Evolutionary conservation across 75 land plant genomes (phyloP).

Genomic region (Cunninghamia lanceolata): DNA sequence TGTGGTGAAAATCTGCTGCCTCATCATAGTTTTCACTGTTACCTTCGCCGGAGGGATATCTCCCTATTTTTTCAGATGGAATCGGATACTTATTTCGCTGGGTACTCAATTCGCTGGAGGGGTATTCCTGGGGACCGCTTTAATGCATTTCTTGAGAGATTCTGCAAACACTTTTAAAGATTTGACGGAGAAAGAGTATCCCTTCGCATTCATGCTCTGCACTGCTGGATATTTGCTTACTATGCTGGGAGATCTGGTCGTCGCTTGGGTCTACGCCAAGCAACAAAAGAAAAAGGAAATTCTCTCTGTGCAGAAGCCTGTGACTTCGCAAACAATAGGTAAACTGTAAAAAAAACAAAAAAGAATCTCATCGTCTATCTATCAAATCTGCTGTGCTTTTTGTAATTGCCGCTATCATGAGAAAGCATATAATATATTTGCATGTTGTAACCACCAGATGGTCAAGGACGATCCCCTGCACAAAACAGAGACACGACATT

Average conservation of each 20-base stretch:
- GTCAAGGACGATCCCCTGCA: too few species aligned
- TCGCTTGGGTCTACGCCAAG: conserved; percentile 16
- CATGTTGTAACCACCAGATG: too few species aligned
- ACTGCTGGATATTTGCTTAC: conserved; percentile 50
- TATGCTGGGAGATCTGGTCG: conserved; percentile 58
- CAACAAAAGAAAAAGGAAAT: background rate
- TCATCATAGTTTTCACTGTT: conserved; percentile 33
- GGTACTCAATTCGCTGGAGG: conserved; percentile 49
- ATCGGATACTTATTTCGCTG: conserved; percentile 19
- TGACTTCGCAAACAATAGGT: too few species aligned
- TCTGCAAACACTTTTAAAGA: conserved; percentile 20
- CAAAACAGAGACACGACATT: too few species aligned
- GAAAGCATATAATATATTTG: too few species aligned
- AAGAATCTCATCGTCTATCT: too few species aligned
- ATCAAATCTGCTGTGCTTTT: too few species aligned
- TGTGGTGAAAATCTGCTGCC: conserved; percentile 22
- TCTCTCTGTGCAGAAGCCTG: too few species aligned
- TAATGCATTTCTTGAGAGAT: conserved; percentile 37
- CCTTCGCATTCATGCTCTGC: conserved; percentile 43
- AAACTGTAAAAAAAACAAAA: too few species aligned
- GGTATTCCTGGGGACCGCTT: conserved; percentile 31
- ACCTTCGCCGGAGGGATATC: conserved; percentile 35
- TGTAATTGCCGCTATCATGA: too few species aligned
- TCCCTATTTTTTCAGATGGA: conserved; percentile 36
- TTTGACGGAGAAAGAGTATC: conserved; percentile 19